These are phyloP conservation scores for Tolypocladium cylindrosporum DNA, from an alignment of 2,329 filamentous ascomycete genomes.

Conservation along the genomic window DNA sequence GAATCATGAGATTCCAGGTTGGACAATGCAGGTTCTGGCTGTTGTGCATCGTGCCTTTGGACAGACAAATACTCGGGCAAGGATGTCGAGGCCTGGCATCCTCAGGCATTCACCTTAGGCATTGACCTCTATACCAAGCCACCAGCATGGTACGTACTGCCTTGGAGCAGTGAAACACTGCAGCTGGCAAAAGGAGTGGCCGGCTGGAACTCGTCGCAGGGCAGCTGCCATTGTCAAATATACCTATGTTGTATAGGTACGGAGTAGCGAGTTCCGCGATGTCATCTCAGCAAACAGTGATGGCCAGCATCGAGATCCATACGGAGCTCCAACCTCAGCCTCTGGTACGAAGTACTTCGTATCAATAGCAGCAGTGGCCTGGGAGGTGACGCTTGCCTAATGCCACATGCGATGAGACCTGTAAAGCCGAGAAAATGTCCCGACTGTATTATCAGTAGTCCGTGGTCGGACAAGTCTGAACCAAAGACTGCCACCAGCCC, in stretches of 20 bases:
- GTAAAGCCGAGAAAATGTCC: no score
- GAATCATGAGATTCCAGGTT: neutral
- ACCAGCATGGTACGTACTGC: neutral
- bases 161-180: neutral
- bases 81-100: neutral
- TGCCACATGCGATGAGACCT: no score
- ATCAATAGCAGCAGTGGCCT: no score
- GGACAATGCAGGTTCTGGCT: neutral
- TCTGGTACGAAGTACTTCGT: no score
- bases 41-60: neutral
- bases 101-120: neutral
- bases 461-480: neutral
- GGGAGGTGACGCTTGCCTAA: no score
- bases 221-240: no score
- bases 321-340: no score
- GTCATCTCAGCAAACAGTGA: no score
- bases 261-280: no score
- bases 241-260: no score
- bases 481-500: neutral
- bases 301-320: no score
- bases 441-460: neutral
- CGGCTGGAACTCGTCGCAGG: no score
- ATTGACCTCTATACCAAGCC: neutral
- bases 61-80: neutral
- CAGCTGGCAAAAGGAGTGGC: neutral